A percentile compares a stretch with the other conserved stretches of the same genome.
These are phyloP conservation scores for Protomyces inundatus DNA, from an alignment of 1,139 yeast species.

Conservation along the genomic window DNA sequence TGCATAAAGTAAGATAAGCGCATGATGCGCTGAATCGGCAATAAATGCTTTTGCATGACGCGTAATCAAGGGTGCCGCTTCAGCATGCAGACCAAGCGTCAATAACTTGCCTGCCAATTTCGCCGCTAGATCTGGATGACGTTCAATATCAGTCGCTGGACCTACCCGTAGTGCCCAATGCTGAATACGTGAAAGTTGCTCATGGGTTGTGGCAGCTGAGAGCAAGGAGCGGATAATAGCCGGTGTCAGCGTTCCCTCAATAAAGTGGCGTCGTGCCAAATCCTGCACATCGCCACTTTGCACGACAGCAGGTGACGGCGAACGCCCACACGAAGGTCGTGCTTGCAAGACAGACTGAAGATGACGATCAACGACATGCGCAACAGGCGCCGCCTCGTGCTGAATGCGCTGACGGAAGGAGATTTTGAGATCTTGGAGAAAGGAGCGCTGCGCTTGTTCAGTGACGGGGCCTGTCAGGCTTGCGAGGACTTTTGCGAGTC, in stretches of 20 bases:
- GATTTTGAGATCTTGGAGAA: slow-evolving; percentile 12
- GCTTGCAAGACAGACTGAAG: background rate
- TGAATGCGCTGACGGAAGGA: slow-evolving; percentile 17
- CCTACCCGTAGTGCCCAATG: slow-evolving; percentile 6
- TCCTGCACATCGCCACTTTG: background rate
- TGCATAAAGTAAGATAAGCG: background rate
- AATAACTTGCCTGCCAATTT: slow-evolving; percentile 5
- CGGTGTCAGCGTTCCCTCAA: slow-evolving; percentile 4
- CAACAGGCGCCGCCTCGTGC: slow-evolving; percentile 12
- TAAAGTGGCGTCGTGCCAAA: slow-evolving; percentile 5
- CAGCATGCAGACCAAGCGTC: slow-evolving; percentile 1
- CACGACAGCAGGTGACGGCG: background rate
- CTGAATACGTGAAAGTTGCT: background rate
- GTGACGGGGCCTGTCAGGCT: slow-evolving; percentile 17
- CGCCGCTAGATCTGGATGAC: slow-evolving; percentile 1
- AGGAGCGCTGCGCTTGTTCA: slow-evolving; percentile 9
- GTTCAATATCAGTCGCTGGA: background rate
- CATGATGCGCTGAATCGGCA: background rate
- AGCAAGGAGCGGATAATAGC: background rate
- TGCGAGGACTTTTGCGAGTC: background rate
- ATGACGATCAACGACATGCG: slow-evolving; percentile 3
- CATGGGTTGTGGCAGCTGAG: background rate
- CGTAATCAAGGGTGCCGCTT: slow-evolving; percentile 4
- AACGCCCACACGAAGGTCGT: background rate
- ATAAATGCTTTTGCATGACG: slow-evolving; percentile 5